These are phyloP conservation scores for Alternaria sp. DNA, from an alignment of 2,329 filamentous ascomycete genomes.

Conservation along the genomic window DNA sequence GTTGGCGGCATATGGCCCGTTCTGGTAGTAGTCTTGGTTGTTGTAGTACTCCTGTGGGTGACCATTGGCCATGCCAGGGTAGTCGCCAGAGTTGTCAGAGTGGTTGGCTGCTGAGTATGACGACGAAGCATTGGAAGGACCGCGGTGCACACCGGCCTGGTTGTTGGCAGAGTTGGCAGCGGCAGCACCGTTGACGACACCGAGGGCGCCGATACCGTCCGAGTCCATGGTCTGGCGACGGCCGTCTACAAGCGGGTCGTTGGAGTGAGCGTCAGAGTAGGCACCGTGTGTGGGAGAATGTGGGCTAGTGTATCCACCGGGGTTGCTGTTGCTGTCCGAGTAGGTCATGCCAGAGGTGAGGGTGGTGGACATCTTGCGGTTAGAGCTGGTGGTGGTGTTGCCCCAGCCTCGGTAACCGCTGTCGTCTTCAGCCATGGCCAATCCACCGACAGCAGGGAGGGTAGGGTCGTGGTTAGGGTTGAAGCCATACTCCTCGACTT, in stretches of 20 bases:
- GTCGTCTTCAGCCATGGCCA: slow-evolving; percentile 73
- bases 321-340: slow-evolving; percentile 71
- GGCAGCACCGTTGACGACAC: slow-evolving; percentile 48
- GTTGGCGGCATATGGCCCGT: slow-evolving; percentile 62
- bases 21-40: slow-evolving; percentile 62
- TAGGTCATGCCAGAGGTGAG: slow-evolving; percentile 76
- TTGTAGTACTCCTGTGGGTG: slow-evolving; percentile 60
- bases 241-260: slow-evolving; percentile 66
- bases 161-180: slow-evolving; percentile 70
- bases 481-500: slow-evolving; percentile 96
- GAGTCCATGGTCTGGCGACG: slow-evolving; percentile 66
- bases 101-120: slow-evolving; percentile 84
- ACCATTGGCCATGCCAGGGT: slow-evolving; percentile 53
- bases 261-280: slow-evolving; percentile 71
- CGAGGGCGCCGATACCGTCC: slow-evolving; percentile 83
- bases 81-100: slow-evolving; percentile 69
- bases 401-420: slow-evolving; percentile 96
- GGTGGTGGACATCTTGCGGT: slow-evolving; percentile 85
- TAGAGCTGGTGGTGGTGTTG: slow-evolving; percentile 71
- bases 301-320: slow-evolving; percentile 58
- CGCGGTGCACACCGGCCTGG: slow-evolving; percentile 74
- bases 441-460: slow-evolving; percentile 64
- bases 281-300: slow-evolving; percentile 70
- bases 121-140: slow-evolving; percentile 93
- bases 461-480: slow-evolving; percentile 97